These are phyloP conservation scores for Epichloe hybrida DNA, from an alignment of 2,329 filamentous ascomycete species.

Conservation along the genomic window DNA sequence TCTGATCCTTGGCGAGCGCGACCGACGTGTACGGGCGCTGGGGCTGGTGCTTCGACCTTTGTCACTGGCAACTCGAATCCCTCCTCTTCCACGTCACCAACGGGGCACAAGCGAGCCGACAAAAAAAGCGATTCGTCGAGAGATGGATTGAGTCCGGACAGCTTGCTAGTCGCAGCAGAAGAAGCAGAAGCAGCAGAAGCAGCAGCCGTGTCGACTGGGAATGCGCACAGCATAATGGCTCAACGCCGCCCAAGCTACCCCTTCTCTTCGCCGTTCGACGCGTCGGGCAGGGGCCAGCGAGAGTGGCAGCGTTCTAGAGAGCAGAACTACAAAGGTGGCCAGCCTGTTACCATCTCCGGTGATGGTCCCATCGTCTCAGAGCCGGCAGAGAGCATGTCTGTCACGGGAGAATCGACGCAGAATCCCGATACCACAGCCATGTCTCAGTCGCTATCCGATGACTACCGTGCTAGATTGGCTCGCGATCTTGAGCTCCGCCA, in stretches of 20 bases:
- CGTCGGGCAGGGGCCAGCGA: conserved; percentile 3
- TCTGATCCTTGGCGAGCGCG: not conserved
- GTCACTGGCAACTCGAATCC: not conserved
- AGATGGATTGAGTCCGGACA: conserved; percentile 5
- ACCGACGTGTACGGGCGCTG: not conserved
- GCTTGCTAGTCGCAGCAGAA: conserved; percentile 5
- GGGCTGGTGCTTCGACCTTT: not conserved
- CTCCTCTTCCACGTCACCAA: conserved; percentile 3
- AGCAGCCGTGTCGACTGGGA: conserved; percentile 12
- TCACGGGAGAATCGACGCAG: conserved; percentile 7
- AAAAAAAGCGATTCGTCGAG: conserved; percentile 18
- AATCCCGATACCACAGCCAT: conserved; percentile 6
- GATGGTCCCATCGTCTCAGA: conserved; percentile 6
- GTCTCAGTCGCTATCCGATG: conserved; percentile 37
- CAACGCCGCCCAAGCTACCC: conserved; percentile 14
- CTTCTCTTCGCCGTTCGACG: conserved; percentile 8
- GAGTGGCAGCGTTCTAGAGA: conserved; percentile 4
- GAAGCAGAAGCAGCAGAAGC: conserved; percentile 2
- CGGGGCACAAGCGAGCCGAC: conserved; percentile 5
- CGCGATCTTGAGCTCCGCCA: conserved; percentile 36
- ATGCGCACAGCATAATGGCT: conserved; percentile 20
- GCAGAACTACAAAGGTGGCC: conserved; percentile 1
- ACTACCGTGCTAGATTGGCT: conserved; percentile 44
- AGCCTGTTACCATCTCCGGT: conserved; percentile 1
- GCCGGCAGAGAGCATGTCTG: conserved; percentile 10